Conservation (phyloP, 2,329 filamentous ascomycete genomes). For the Pseudonectria buxi region DNA sequence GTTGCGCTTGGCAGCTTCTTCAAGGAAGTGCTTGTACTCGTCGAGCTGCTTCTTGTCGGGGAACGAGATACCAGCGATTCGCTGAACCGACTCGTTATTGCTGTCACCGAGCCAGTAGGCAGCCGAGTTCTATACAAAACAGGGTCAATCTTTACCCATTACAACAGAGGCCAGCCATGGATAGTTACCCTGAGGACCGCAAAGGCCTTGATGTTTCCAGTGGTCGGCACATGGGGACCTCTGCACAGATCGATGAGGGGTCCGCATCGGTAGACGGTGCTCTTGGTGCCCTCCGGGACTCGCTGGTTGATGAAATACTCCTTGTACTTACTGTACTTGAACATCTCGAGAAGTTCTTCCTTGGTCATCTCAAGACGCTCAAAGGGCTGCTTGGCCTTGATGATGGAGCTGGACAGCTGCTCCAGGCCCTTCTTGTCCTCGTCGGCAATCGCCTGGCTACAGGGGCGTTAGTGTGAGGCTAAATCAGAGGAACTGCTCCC, state of each 20-base stretch:
- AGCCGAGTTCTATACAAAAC: slow-evolving; percentile 52
- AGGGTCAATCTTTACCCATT: slow-evolving; percentile 10
- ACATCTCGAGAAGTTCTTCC: slow-evolving; percentile 87
- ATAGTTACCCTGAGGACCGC: slow-evolving; percentile 67
- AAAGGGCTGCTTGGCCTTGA: slow-evolving; percentile 96
- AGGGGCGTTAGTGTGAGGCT: slow-evolving; percentile 30
- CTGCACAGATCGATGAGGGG: slow-evolving; percentile 92
- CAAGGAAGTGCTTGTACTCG: slow-evolving; percentile 89
- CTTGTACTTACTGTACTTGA: slow-evolving; percentile 97
- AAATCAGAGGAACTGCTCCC: not conserved
- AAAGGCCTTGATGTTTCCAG: slow-evolving; percentile 89
- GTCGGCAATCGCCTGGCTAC: slow-evolving; percentile 62
- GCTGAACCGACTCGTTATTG: slow-evolving; percentile 88
- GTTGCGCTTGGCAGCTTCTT: slow-evolving; percentile 96
- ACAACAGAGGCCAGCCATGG: not conserved
- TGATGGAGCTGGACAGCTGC: slow-evolving; percentile 70
- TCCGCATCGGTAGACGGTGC: slow-evolving; percentile 91
- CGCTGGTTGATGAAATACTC: slow-evolving; percentile 77
- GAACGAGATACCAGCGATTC: slow-evolving; percentile 92
- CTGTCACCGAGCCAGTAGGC: slow-evolving; percentile 94
- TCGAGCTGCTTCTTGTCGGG: slow-evolving; percentile 93
- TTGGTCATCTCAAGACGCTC: slow-evolving; percentile 85
- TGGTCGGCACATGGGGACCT: slow-evolving; percentile 88
- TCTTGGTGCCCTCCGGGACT: slow-evolving; percentile 75
- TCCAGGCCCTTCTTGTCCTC: slow-evolving; percentile 84